phyloP scores from a whole-genome alignment of 1,139 yeast genomes.

The Meyerozyma athensensis region DNA sequence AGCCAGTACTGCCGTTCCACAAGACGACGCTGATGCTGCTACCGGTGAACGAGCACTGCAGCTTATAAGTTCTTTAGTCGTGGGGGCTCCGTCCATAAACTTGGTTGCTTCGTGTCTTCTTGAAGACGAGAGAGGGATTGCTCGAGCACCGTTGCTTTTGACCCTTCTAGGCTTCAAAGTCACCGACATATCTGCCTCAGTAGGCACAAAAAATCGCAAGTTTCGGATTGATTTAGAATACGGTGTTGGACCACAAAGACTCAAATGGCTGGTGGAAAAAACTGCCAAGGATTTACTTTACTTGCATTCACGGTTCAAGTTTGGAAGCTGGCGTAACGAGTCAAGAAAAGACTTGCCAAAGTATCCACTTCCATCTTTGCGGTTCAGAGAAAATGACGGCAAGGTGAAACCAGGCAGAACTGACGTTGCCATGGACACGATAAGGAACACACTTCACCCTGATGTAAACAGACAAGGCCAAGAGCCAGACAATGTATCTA shows the following conservation, averaged over 20 bases:
- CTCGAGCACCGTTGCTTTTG: conserved; percentile 76
- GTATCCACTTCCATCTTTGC: conserved; percentile 32
- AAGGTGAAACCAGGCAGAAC: conserved; percentile 14
- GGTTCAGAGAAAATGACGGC: conserved; percentile 12
- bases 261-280: conserved; percentile 77
- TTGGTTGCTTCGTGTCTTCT: conserved; percentile 71
- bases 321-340: conserved; percentile 38
- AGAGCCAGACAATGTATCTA: conserved; percentile 14
- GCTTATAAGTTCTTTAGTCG: conserved; percentile 55
- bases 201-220: conserved; percentile 44
- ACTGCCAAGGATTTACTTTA: conserved; percentile 66
- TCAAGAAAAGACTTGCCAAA: conserved; percentile 35
- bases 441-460: background rate
- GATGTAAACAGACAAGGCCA: background rate
- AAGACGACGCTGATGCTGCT: conserved; percentile 22
- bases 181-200: conserved; percentile 44
- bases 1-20: conserved; percentile 13
- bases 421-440: background rate
- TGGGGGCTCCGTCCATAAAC: conserved; percentile 79
- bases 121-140: conserved; percentile 71
- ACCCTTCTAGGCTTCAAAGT: conserved; percentile 67
- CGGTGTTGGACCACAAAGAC: conserved; percentile 77
- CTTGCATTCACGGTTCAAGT: conserved; percentile 64
- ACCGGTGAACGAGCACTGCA: conserved; percentile 55
- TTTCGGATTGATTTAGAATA: conserved; percentile 76